Evolutionary conservation across 2,329 filamentous ascomycete genomes (phyloP), one percentile per base, ranked within the genome.

Genomic region (Pseudopyricularia javanii): DNA sequence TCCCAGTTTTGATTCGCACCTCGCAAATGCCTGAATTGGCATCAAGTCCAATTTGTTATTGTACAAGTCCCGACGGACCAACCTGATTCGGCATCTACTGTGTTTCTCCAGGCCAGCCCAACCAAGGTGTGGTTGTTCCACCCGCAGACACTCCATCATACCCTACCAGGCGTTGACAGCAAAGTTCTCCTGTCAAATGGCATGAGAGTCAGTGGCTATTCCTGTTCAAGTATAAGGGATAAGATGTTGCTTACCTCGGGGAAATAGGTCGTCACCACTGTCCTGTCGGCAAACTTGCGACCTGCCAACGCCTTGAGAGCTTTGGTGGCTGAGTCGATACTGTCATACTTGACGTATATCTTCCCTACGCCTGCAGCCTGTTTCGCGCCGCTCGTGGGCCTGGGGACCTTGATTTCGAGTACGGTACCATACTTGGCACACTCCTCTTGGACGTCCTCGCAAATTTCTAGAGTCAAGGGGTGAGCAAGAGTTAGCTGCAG

Each of bases 241-340:
- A 9, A 11, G 35, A 53, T 15, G 28, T 43, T 56, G 11, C 73
- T 68, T 73, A 88, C 87, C 79, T 97, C 94, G 22, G 90, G 87
- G 68, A 96, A 98, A 70, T 93, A 96, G 4, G 93, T 97, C 3
- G 88, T 90, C 12, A 98, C 90, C 28, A 98, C 94, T 3, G 93
- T 98, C 61, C 94, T 82, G 70, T 97, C 89, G 1, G 91, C 88
- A 66, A 98, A 99, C 67, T 97, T 96, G 58, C 94, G 80, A 48
- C 93, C 93, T 30, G 94, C 93, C 60, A 99, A 74, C n/a, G 89
- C 85, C 62, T 85, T 83, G 54, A 98, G 74, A 7, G 93, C 94
- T 63, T 88, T 91, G 57, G 86, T 85, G 20, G 91, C 88, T 8
- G 84, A 82, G 50, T 90, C 88, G 2, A 79, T 72, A 3, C 75